Conservation (phyloP, 176 grass and related monocot species). For the Elymus sibiricus region DNA sequence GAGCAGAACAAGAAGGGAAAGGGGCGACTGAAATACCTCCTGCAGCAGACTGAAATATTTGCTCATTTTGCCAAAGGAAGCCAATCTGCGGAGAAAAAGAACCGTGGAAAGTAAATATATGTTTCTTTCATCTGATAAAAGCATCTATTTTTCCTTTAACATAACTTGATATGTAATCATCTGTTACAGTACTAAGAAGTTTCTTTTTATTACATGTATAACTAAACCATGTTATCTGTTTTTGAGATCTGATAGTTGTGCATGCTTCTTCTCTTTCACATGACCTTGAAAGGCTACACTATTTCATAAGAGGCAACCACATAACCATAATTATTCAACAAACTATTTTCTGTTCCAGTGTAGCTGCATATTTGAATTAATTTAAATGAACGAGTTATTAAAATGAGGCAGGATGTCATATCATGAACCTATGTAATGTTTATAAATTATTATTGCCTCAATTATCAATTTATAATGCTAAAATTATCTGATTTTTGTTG, state of each 20-base stretch:
- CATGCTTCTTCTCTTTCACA: neutral
- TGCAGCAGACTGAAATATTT: slow-evolving; percentile 89
- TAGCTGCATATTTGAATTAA: neutral
- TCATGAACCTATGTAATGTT: neutral
- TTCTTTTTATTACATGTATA: neutral
- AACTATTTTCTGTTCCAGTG: neutral
- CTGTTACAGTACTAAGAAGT: neutral
- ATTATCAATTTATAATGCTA: neutral
- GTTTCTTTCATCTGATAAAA: neutral
- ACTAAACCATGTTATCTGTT: neutral
- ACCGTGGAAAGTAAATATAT: slow-evolving; percentile 49
- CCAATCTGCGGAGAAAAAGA: slow-evolving; percentile 56
- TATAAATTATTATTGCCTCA: neutral
- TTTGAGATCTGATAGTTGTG: neutral
- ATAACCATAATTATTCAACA: neutral
- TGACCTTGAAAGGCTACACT: neutral
- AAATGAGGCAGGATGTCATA: neutral
- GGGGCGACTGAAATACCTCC: slow-evolving; percentile 58
- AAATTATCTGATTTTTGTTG: neutral
- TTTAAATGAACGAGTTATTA: neutral
- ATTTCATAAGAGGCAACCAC: neutral
- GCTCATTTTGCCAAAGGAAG: slow-evolving; percentile 74
- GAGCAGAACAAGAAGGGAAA: slow-evolving; percentile 74
- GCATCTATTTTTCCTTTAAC: neutral
- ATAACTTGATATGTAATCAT: neutral